Evolutionary conservation across 202 grass and related monocot species (phyloP).

Genomic region (Zoysia matrella): DNA sequence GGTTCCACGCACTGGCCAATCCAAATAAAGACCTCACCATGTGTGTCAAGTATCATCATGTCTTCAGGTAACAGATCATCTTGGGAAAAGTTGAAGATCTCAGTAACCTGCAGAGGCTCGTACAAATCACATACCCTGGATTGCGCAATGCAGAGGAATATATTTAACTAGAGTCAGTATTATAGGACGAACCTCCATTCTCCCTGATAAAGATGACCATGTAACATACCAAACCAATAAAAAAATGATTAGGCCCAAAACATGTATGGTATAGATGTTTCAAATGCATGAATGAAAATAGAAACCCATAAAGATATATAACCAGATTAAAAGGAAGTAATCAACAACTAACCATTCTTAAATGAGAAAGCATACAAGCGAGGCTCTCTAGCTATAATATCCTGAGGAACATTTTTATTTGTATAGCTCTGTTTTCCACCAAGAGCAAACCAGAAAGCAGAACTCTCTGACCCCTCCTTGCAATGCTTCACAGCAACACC

Average conservation of each 20-base stretch:
- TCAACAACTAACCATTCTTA: conserved; percentile 70
- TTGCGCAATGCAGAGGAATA: conserved; percentile 29
- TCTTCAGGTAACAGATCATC: conserved; percentile 99
- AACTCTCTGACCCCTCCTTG: conserved; percentile 97
- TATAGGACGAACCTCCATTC: conserved; percentile 69
- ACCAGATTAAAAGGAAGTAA: conserved; percentile 14
- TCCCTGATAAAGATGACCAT: conserved; percentile 59
- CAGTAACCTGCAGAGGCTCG: conserved; percentile 60
- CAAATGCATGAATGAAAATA: conserved; percentile 28
- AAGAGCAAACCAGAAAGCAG: conserved; percentile 98
- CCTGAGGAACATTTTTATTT: conserved; percentile 58
- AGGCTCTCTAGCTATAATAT: conserved; percentile 81
- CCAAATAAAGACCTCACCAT: conserved; percentile 92
- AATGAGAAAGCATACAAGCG: conserved; percentile 85
- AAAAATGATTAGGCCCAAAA: conserved; percentile 47
- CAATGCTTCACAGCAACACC: conserved; percentile 76
- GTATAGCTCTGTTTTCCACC: conserved; percentile 91
- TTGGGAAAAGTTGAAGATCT: conserved; percentile 98
- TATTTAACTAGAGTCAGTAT: conserved; percentile 17
- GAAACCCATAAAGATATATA: background rate
- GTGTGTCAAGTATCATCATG: conserved; percentile 90
- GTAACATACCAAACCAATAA: conserved; percentile 45
- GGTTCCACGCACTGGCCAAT: conserved; percentile 81
- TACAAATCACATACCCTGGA: conserved; percentile 45
- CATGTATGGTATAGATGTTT: conserved; percentile 34